A percentile compares a stretch with the other conserved stretches of the same genome.
phyloP scores from a whole-genome alignment of 2,329 filamentous ascomycete genomes.

The Paraconiothyrium sp. region DNA sequence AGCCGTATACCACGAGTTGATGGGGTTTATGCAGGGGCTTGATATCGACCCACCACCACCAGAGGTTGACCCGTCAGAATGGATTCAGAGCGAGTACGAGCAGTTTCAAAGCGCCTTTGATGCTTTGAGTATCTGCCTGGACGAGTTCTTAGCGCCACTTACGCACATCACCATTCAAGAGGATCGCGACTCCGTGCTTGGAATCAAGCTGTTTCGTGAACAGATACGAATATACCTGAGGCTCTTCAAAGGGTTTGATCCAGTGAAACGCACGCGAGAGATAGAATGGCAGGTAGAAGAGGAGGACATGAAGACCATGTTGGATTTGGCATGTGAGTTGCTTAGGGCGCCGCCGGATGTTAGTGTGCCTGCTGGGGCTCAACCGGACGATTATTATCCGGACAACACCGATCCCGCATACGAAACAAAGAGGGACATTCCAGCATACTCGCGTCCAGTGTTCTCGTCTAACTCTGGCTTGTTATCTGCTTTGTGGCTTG shows the following conservation, averaged over 20 bases:
- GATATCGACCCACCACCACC: slow-evolving; percentile 16
- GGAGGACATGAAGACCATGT: slow-evolving; percentile 22
- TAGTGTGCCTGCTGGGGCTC: slow-evolving; percentile 26
- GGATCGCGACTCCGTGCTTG: slow-evolving; percentile 17
- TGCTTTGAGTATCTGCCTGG: slow-evolving; percentile 18
- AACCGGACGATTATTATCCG: slow-evolving; percentile 24
- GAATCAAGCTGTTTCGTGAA: slow-evolving; percentile 23
- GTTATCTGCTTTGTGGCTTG: slow-evolving; percentile 37
- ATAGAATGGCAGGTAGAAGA: slow-evolving; percentile 27
- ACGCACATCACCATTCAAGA: slow-evolving; percentile 14
- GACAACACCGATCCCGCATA: slow-evolving; percentile 19
- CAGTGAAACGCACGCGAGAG: slow-evolving; percentile 6
- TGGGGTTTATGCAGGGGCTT: slow-evolving; percentile 35
- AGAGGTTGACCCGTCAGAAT: slow-evolving; percentile 5
- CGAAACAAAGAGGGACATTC: slow-evolving; percentile 1
- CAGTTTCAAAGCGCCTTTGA: slow-evolving; percentile 17
- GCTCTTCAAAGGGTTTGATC: slow-evolving; percentile 17
- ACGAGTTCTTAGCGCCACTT: slow-evolving; percentile 20
- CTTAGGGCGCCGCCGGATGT: slow-evolving; percentile 30
- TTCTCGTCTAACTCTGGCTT: slow-evolving; percentile 39
- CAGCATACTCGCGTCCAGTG: slow-evolving; percentile 26
- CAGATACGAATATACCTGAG: slow-evolving; percentile 19
- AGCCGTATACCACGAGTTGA: slow-evolving; percentile 33
- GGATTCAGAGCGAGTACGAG: slow-evolving; percentile 5
- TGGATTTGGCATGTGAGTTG: slow-evolving; percentile 27